Evolutionary conservation across 768 basidiomycete species (phyloP).

Genomic region (Leccinum aurantiacum): DNA sequence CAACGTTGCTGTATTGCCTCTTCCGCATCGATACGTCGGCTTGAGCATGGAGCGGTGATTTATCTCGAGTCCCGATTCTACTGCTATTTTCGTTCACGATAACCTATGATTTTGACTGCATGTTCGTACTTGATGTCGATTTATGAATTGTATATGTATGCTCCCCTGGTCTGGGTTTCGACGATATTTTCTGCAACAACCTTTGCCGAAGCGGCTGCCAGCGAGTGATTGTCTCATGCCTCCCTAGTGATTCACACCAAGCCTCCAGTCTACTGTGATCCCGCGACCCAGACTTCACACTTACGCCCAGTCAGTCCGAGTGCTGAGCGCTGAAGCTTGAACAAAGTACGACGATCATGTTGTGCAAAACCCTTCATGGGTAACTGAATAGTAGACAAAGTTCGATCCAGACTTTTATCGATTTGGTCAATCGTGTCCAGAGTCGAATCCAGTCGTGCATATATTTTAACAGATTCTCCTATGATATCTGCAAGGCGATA

Average conservation of each 20-base stretch:
- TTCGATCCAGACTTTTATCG: neutral
- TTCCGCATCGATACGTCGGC: slow-evolving; percentile 48
- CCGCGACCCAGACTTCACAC: no score
- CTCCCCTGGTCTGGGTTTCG: neutral
- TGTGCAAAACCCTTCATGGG: neutral
- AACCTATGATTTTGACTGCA: neutral
- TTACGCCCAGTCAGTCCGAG: no score
- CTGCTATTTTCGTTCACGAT: neutral
- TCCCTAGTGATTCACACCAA: neutral
- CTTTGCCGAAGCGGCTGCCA: neutral
- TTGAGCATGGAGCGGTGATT: slow-evolving; percentile 9
- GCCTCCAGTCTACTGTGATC: no score
- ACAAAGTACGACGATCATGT: neutral
- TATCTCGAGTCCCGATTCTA: neutral
- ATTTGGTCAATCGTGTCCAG: neutral
- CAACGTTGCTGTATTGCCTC: slow-evolving; percentile 55
- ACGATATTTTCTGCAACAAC: neutral
- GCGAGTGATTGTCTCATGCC: no score
- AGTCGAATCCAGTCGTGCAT: neutral
- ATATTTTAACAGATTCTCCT: neutral
- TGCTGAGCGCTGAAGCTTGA: neutral
- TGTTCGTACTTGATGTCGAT: slow-evolving; percentile 7
- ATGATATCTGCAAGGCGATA: neutral
- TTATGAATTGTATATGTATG: slow-evolving; percentile 1
- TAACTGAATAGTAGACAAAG: neutral